phyloP scores from a whole-genome alignment of 805 yeast species.

The Ogataea pilisensis region DNA sequence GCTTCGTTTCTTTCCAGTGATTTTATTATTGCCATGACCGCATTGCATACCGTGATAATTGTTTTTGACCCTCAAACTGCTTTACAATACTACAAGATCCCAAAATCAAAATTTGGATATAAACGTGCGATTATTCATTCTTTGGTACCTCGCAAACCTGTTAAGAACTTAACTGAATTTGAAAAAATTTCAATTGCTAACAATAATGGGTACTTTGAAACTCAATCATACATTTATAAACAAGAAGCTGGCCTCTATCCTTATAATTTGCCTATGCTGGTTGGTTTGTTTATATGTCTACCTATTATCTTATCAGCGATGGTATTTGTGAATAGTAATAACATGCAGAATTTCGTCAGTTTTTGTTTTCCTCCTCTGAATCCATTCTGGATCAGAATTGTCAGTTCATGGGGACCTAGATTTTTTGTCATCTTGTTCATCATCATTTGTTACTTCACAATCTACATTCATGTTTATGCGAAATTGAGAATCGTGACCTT shows the following conservation, averaged over 20 bases:
- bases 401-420: slow-evolving; percentile 17
- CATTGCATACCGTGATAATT: slow-evolving; percentile 16
- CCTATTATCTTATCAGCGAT: slow-evolving; percentile 12
- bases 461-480: slow-evolving; percentile 16
- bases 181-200: slow-evolving; percentile 7
- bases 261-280: slow-evolving; percentile 6
- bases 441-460: slow-evolving; percentile 15
- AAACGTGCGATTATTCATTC: not conserved
- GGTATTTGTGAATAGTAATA: slow-evolving; percentile 7
- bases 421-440: slow-evolving; percentile 9
- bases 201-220: slow-evolving; percentile 15
- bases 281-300: slow-evolving; percentile 2
- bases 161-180: slow-evolving; percentile 3
- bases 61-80: slow-evolving; percentile 8
- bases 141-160: not conserved
- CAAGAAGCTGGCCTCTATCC: slow-evolving; percentile 17
- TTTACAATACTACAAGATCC: slow-evolving; percentile 4
- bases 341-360: slow-evolving; percentile 12
- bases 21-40: slow-evolving; percentile 13
- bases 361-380: slow-evolving; percentile 14
- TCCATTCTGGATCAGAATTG: slow-evolving; percentile 18
- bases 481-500: slow-evolving; percentile 8
- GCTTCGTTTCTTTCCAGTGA: slow-evolving; percentile 14
- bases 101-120: not conserved
- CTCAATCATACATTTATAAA: slow-evolving; percentile 9